A percentile compares a stretch with the other conserved stretches of the same genome.
Evolutionary conservation across 495 filamentous ascomycete genomes (phyloP).

Genomic region (Penicillium nucicola): DNA sequence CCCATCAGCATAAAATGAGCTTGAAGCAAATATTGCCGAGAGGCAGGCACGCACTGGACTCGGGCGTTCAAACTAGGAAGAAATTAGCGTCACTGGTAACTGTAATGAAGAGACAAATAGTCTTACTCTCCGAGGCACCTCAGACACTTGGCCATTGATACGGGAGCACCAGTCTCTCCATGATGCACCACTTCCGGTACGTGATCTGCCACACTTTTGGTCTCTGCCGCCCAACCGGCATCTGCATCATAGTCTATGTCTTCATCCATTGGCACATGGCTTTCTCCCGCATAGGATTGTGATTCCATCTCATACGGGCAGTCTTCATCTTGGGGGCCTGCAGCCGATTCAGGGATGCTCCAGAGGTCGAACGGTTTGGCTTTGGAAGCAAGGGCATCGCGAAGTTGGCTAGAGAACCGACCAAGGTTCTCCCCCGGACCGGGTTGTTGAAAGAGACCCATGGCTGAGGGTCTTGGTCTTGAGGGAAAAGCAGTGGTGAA

Average conservation of each 20-base stretch:
- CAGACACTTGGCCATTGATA: conserved; percentile 1
- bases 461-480: no score
- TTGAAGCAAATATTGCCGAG: background rate
- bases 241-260: background rate
- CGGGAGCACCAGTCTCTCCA: background rate
- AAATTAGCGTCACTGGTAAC: conserved; percentile 2
- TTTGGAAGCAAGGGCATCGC: background rate
- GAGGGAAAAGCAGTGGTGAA: no score
- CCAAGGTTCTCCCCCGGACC: no score
- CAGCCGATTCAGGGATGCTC: background rate
- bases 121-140: background rate
- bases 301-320: background rate
- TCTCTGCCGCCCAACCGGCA: conserved; percentile 1
- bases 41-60: background rate
- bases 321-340: background rate
- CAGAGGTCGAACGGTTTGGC: conserved; percentile 1
- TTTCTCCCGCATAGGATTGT: background rate
- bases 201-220: background rate
- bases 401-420: background rate
- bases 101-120: background rate
- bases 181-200: background rate
- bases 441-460: no score
- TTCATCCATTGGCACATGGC: conserved; percentile 1
- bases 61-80: background rate
- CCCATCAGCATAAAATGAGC: background rate